Percentiles rank a stretch among this genome's conserved stretches.
Conservation (phyloP, 2,329 filamentous ascomycete species). For the Amauroascus verrucosus region DNA sequence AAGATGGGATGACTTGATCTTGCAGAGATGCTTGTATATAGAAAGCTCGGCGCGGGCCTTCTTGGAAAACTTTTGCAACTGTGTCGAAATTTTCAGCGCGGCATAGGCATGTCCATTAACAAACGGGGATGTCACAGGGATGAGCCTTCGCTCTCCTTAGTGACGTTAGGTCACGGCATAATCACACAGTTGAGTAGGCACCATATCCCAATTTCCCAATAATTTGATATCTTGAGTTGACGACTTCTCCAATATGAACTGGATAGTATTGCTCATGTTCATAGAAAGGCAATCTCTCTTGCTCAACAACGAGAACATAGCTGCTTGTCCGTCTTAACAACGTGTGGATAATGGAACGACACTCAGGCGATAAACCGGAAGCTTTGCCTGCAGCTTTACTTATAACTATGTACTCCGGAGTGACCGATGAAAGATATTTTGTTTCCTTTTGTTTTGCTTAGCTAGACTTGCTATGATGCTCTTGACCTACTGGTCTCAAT, state of each 20-base stretch:
- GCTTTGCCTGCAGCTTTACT: no score
- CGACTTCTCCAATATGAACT: slow-evolving; percentile 17
- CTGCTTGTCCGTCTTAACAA: no score
- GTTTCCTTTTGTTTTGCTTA: no score
- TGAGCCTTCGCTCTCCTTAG: background rate
- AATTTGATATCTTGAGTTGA: slow-evolving; percentile 16
- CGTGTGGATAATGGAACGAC: no score
- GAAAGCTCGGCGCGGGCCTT: background rate
- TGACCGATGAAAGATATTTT: no score
- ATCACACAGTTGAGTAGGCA: slow-evolving; percentile 21
- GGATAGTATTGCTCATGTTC: slow-evolving; percentile 17
- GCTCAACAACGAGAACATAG: no score
- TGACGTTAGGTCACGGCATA: slow-evolving; percentile 21
- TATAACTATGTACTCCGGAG: no score
- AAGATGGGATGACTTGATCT: slow-evolving; percentile 6
- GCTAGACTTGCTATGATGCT: no score
- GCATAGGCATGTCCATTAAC: background rate
- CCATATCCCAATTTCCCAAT: slow-evolving; percentile 20
- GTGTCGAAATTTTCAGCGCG: slow-evolving; percentile 1
- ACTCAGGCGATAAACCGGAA: no score
- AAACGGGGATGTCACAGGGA: background rate
- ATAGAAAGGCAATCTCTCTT: slow-evolving; percentile 13
- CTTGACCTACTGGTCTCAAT: no score
- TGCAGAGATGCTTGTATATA: slow-evolving; percentile 9
- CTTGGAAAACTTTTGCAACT: background rate